Base-by-base conservation (phyloP, 2,329 filamentous ascomycete genomes). In the Venturia asperata region DNA sequence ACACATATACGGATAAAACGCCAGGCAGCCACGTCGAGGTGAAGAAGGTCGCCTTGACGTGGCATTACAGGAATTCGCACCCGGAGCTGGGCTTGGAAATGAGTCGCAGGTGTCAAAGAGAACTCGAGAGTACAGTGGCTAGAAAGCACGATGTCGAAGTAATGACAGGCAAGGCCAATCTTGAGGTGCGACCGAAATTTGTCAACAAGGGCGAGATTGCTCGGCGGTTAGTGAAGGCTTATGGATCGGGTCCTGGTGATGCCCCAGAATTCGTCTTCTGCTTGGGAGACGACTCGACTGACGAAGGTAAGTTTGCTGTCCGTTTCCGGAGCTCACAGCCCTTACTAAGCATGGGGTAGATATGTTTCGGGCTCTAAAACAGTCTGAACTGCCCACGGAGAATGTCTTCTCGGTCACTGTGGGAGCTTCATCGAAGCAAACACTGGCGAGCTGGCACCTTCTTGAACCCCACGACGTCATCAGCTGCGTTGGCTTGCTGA, bases 171-270 rank as follows among this genome's bases (percentile, higher is more conserved):
- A 99, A 97, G 79, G 93, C 93, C 67, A 97, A 97, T 74, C 82
- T 99, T 34, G 94, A 99, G 77, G 93, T 97, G 41, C 88, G 94
- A n/a, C 93, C 93, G 37, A 92, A 88, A 0, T 96, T 96, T 72
- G 92, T 99, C 79, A 97, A 97, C 82, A 99, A 99, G 81, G 94
- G 94, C 39, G 92, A 95, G 77, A 97, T 97, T 69, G 90, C 88
- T 19, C 92, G 91, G 78, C 86, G 88, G 6, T 82, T 99, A 21
- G 87, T 97, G 45, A 79, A 85, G 27, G 86, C 87, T 61, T 95
- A 95, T 75, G 86, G 37, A 4, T 19, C 37, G 19, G 61, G 60
- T 19, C 34, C 55, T 52, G 52, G 80, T 3, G 77, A 80, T 7
- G 79, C 77, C 1, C 75, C 76, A 1, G 80, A 85, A 62, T 97